phyloP scores from a whole-genome alignment of 1,139 yeast genomes.

The Scheffersomyces stambukii region DNA sequence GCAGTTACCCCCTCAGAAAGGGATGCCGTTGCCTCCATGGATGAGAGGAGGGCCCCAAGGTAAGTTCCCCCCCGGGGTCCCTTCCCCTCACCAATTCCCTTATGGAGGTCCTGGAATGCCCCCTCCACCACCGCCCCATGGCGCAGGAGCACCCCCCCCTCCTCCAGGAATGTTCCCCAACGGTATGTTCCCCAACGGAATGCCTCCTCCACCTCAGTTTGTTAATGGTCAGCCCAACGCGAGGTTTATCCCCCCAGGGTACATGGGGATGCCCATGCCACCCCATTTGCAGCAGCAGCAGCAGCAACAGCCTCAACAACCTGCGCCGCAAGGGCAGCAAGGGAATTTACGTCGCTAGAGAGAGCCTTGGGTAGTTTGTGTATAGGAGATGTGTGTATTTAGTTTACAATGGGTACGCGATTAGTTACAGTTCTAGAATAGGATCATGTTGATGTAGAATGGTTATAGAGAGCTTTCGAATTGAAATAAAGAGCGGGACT shows the following conservation, averaged over 20 bases:
- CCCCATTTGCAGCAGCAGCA: slow-evolving; percentile 15
- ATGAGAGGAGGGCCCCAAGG: slow-evolving; percentile 7
- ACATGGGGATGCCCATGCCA: slow-evolving; percentile 21
- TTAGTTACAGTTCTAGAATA: no score
- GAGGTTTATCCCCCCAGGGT: slow-evolving; percentile 19
- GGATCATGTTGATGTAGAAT: no score
- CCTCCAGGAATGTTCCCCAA: slow-evolving; percentile 14
- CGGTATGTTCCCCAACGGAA: no score
- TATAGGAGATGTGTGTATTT: no score
- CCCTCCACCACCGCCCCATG: slow-evolving; percentile 12
- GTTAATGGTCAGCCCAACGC: slow-evolving; percentile 16
- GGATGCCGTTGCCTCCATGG: slow-evolving; percentile 10
- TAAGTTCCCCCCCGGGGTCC: slow-evolving; percentile 8
- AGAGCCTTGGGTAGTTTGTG: no score
- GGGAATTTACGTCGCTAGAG: no score
- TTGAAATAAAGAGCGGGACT: no score
- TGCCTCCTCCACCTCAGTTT: slow-evolving; percentile 15
- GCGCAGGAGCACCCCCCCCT: slow-evolving; percentile 8
- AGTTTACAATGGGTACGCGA: no score
- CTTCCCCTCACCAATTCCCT: slow-evolving; percentile 9
- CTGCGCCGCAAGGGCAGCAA: slow-evolving; percentile 13
- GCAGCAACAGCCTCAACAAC: slow-evolving; percentile 10
- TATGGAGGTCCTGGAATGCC: slow-evolving; percentile 6
- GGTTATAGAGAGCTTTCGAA: no score
- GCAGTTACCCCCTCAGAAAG: slow-evolving; percentile 7